A percentile compares a stretch with the other conserved stretches of the same genome.
These are phyloP conservation scores for Scalesia atractyloides DNA, from an alignment of 129 eudicot species.

Conservation along the genomic window DNA sequence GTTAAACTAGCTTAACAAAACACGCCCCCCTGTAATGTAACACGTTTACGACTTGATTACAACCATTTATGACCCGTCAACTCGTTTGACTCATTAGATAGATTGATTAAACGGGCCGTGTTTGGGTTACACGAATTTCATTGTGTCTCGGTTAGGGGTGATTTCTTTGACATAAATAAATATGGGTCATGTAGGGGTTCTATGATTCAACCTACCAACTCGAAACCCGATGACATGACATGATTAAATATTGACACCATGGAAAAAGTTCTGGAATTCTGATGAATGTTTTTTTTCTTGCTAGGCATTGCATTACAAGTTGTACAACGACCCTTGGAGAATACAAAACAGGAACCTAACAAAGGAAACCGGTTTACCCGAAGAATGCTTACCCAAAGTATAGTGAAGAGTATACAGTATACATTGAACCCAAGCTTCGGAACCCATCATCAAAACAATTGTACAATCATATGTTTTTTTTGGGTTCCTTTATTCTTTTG, in stretches of 20 bases:
- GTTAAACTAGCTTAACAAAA: background rate
- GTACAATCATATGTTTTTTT: background rate
- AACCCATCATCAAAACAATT: background rate
- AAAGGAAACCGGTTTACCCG: slow-evolving; percentile 56
- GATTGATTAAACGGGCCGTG: background rate
- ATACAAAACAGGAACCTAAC: slow-evolving; percentile 24
- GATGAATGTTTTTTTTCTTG: slow-evolving; percentile 10
- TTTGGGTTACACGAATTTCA: background rate
- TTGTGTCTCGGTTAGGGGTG: background rate
- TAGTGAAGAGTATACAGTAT: slow-evolving; percentile 28
- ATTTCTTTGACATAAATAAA: background rate
- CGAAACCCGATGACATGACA: background rate
- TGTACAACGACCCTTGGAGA: slow-evolving; percentile 85
- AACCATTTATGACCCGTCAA: background rate
- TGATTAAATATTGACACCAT: background rate
- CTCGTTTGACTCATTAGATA: background rate
- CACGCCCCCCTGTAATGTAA: background rate
- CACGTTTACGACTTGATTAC: background rate
- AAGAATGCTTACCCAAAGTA: slow-evolving; percentile 52
- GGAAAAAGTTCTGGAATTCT: background rate
- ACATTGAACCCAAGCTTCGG: background rate
- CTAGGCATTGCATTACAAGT: slow-evolving; percentile 71
- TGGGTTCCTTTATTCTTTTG: slow-evolving; percentile 21
- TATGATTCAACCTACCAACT: background rate
- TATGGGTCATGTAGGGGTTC: background rate